Evolutionary conservation across 768 basidiomycete species (phyloP).

Genomic region (Xerocomus spinulosus): DNA sequence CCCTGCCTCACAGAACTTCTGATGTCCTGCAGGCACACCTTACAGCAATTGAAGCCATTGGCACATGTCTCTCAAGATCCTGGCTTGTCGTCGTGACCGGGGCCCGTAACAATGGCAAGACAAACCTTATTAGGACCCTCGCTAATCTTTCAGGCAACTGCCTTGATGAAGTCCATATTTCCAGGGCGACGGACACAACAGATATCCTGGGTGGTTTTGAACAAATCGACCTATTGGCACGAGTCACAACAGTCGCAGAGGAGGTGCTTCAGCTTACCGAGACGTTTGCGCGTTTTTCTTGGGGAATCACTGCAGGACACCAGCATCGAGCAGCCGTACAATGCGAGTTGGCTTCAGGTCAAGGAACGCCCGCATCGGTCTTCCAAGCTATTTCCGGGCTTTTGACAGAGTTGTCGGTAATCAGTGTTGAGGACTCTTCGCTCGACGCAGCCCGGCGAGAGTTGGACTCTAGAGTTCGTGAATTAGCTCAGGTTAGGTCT

Average conservation of each 20-base stretch:
- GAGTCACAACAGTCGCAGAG: constrained; percentile 35
- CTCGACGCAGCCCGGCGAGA: constrained; percentile 11
- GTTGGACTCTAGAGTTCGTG: constrained; percentile 20
- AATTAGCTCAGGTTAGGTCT: constrained; percentile 21
- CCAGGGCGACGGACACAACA: constrained; percentile 84
- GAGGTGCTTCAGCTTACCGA: constrained; percentile 39
- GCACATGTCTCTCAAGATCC: constrained; percentile 63
- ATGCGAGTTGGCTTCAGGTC: constrained; percentile 14
- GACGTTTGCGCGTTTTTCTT: constrained; percentile 33
- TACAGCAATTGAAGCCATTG: constrained; percentile 67
- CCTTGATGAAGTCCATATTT: constrained; percentile 73
- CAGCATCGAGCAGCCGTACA: constrained; percentile 12
- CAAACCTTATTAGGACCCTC: constrained; percentile 60
- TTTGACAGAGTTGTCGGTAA: constrained; percentile 26
- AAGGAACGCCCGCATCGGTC: constrained; percentile 15
- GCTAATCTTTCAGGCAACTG: constrained; percentile 66
- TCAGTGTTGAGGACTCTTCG: constrained; percentile 6
- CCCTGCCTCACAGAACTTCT: constrained; percentile 38
- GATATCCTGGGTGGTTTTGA: constrained; percentile 96
- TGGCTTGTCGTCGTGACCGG: constrained; percentile 93
- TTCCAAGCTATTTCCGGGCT: constrained; percentile 26
- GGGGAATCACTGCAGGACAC: constrained; percentile 17
- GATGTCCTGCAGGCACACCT: constrained; percentile 61
- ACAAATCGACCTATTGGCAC: constrained; percentile 64
- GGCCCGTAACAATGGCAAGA: constrained; percentile 70